Evolutionary conservation across 2,329 filamentous ascomycete genomes (phyloP).

Genomic region (Claviceps fusiformis): DNA sequence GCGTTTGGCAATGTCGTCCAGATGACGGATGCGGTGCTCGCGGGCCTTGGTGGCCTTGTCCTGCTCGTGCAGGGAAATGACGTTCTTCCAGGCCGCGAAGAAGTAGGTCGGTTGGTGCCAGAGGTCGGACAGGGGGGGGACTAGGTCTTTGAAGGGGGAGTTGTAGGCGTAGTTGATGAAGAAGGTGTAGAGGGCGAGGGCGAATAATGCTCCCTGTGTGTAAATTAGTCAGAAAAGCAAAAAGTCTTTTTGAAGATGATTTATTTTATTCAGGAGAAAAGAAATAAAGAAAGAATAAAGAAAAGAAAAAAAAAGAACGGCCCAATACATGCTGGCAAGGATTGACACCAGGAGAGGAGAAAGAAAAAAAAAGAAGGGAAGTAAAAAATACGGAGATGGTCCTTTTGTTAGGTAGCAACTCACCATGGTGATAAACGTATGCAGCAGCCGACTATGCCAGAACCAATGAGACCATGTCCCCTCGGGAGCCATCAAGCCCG

Average conservation of each 20-base stretch:
- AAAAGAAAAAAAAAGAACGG: background rate
- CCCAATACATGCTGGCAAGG: background rate
- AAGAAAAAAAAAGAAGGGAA: background rate
- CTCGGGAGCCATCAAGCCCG: conserved; percentile 74
- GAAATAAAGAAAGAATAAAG: background rate
- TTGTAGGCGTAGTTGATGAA: conserved; percentile 64
- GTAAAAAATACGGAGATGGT: background rate
- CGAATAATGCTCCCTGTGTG: conserved; percentile 47
- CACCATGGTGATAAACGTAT: conserved; percentile 76
- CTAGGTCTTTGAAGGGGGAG: conserved; percentile 66
- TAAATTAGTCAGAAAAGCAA: background rate
- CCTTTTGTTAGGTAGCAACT: conserved; percentile 11
- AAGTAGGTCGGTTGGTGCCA: conserved; percentile 57
- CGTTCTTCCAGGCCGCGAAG: conserved; percentile 49
- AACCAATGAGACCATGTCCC: conserved; percentile 79
- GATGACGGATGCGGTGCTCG: conserved; percentile 57
- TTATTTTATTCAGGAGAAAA: background rate
- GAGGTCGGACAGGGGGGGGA: conserved; percentile 58
- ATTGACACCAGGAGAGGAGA: background rate
- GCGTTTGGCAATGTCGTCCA: conserved; percentile 82
- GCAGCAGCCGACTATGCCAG: conserved; percentile 60
- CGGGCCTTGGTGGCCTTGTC: conserved; percentile 54
- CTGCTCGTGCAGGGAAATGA: conserved; percentile 63
- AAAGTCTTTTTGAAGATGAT: too few species aligned
- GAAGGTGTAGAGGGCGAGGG: conserved; percentile 60